These are phyloP conservation scores for Sanchytrium tribonematis DNA, from an alignment of 371 early-diverging fungal genomes.

Conservation along the genomic window DNA sequence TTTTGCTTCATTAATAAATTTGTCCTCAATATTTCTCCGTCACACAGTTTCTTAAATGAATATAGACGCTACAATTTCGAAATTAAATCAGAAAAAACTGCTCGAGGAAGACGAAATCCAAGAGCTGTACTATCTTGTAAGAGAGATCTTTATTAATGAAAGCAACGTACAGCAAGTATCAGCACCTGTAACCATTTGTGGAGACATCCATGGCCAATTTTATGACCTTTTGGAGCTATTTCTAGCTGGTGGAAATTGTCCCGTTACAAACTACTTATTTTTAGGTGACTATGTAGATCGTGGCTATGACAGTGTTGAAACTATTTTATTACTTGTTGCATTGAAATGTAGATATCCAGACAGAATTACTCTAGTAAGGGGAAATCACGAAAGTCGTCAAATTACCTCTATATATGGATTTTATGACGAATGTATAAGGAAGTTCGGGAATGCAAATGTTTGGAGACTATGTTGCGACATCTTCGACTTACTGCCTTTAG, in stretches of 20 bases:
- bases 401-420: conserved; percentile 68
- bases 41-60: too few relatives aligned
- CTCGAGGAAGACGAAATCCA: conserved; percentile 53
- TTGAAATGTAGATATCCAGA: conserved; percentile 72
- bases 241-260: conserved; percentile 66
- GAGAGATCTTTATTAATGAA: conserved; percentile 57
- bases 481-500: conserved; percentile 72
- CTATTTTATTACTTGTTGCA: conserved; percentile 58
- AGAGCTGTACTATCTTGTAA: conserved; percentile 61
- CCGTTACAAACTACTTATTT: conserved; percentile 77
- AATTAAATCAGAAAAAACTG: conserved; percentile 36
- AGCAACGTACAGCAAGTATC: conserved; percentile 60
- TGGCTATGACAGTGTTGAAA: conserved; percentile 79
- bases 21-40: too few relatives aligned
- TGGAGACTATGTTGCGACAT: conserved; percentile 83
- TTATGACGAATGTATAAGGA: conserved; percentile 76
- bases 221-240: conserved; percentile 84
- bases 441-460: conserved; percentile 52
- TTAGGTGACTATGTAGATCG: conserved; percentile 94
- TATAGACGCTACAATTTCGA: too few relatives aligned
- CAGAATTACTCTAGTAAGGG: conserved; percentile 66
- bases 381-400: conserved; percentile 84
- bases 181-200: conserved; percentile 75
- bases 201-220: conserved; percentile 91
- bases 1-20: too few relatives aligned